Evolutionary conservation across 208 protist species (phyloP), one percentile per base, ranked within the genome.

Genomic region (Porcisia hertigi): DNA sequence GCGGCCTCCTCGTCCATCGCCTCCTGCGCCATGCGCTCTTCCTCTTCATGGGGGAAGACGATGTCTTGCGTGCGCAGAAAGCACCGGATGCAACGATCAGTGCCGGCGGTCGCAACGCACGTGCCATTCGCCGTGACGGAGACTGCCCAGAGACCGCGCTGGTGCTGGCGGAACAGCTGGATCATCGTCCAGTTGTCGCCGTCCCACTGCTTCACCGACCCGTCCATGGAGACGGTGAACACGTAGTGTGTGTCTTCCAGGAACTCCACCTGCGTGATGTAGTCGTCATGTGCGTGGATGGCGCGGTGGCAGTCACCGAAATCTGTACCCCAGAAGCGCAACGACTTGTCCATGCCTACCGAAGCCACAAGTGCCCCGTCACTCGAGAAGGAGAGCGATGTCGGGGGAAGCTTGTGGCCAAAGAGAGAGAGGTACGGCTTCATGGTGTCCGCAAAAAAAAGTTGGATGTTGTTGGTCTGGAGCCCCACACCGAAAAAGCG

Each of bases 341-440:
- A 84, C 63, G 98, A 99, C 88, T 99, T 99, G 88, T 99, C 99
- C 53, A 99, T 99, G 34, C 92, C 96, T 4, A 96, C 99, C n/a
- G 98, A 98, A 3, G 97, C 94, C n/a, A 97, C 82, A n/a, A 98
- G 83, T 36, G 93, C 93, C 54, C 89, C 87, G 86, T 99, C 99
- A 18, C 87, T 90, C 47, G 87, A 96, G 73, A 99, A 98, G 76
- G 94, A 89, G 20, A 99, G 65, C 9, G 83, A 86, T 41, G 97
- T 95, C 0, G 98, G 97, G 0, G 99, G 99, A 30, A 99, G 87
- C 77, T 99, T 99, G 83, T 99, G 99, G 2, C 99, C 99, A 83
- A 99, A 99, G 20, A 99, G 88, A 11, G 94, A 97, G 34, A 99
- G 93, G 83, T 97, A 99, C 64, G 99, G 99, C 86, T 99, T 99